These are phyloP conservation scores for Pseudonectria foliicola DNA, from an alignment of 2,329 filamentous ascomycete species.

Conservation along the genomic window DNA sequence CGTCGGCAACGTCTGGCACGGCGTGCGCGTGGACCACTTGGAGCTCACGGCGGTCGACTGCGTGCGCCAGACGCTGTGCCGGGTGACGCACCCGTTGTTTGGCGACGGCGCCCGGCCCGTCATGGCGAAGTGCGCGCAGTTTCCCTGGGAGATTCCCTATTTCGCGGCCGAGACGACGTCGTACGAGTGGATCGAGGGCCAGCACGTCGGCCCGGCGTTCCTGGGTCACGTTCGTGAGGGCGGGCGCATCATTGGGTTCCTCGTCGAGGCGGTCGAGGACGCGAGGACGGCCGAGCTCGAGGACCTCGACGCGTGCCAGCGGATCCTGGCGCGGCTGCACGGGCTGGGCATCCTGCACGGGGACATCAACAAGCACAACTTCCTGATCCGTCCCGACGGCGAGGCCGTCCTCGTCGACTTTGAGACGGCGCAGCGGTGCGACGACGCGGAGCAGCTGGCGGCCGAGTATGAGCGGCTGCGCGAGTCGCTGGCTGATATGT, in stretches of 20 bases:
- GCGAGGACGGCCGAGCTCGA: conserved; percentile 13
- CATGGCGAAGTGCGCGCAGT: conserved; percentile 21
- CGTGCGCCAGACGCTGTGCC: conserved; percentile 17
- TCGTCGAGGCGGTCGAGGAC: conserved; percentile 16
- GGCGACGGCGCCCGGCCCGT: conserved; percentile 16
- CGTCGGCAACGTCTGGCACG: conserved; percentile 16
- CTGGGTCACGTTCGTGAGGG: conserved; percentile 24
- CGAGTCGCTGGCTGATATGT: conserved; percentile 17
- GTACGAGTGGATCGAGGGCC: conserved; percentile 20
- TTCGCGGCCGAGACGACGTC: conserved; percentile 19
- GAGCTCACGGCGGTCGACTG: conserved; percentile 17
- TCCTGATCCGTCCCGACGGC: conserved; percentile 18
- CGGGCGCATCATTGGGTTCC: conserved; percentile 22
- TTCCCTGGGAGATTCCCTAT: conserved; percentile 19
- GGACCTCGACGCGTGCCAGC: conserved; percentile 17
- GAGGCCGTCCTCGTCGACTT: conserved; percentile 18
- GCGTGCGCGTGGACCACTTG: conserved; percentile 17
- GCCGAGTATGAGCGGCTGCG: conserved; percentile 17
- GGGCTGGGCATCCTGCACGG: conserved; percentile 22
- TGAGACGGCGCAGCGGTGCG: conserved; percentile 17
- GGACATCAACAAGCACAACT: conserved; percentile 24
- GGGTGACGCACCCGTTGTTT: conserved; percentile 17
- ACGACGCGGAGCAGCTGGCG: conserved; percentile 13
- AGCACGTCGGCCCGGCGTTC: conserved; percentile 19
- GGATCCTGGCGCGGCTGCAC: conserved; percentile 18